phyloP scores from a whole-genome alignment of 2,329 filamentous ascomycete species.

The Epichloe brachyelytri region DNA sequence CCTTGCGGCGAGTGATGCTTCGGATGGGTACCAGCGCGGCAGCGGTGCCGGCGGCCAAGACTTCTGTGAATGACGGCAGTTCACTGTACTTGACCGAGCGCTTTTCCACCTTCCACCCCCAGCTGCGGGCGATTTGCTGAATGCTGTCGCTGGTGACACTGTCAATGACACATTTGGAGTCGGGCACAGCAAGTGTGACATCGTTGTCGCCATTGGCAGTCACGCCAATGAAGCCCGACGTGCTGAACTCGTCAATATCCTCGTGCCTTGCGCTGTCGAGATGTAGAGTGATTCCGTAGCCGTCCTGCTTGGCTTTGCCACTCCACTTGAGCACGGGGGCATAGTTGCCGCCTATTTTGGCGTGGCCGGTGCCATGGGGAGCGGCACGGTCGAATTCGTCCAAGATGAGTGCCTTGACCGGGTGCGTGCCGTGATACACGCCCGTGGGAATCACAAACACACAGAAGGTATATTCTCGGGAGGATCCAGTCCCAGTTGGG shows the following conservation, averaged over 20 bases:
- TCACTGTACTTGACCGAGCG: conserved; percentile 53
- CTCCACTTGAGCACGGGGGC: conserved; percentile 83
- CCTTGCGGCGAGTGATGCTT: conserved; percentile 61
- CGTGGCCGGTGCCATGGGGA: conserved; percentile 78
- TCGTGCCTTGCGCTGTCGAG: conserved; percentile 73
- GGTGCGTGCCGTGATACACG: conserved; percentile 82
- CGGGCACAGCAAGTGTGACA: conserved; percentile 70
- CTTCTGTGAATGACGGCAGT: conserved; percentile 47
- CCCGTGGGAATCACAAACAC: conserved; percentile 88
- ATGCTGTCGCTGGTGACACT: conserved; percentile 74
- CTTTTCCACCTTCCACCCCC: conserved; percentile 76
- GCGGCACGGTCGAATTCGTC: conserved; percentile 90
- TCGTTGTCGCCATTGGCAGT: conserved; percentile 41
- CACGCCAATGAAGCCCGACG: conserved; percentile 82
- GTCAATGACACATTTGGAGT: conserved; percentile 77
- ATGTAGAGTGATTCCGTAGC: conserved; percentile 90
- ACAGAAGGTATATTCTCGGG: conserved; percentile 87
- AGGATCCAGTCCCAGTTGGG: conserved; percentile 74
- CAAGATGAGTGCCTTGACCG: conserved; percentile 76
- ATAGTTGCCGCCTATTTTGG: conserved; percentile 95
- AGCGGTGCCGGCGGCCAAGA: conserved; percentile 86
- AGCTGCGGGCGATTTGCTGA: conserved; percentile 59
- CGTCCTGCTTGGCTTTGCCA: conserved; percentile 63
- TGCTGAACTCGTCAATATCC: conserved; percentile 93
- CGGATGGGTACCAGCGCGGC: conserved; percentile 85